phyloP scores from a whole-genome alignment of 169 alveolate species.

The Plasmodium malariae region DNA sequence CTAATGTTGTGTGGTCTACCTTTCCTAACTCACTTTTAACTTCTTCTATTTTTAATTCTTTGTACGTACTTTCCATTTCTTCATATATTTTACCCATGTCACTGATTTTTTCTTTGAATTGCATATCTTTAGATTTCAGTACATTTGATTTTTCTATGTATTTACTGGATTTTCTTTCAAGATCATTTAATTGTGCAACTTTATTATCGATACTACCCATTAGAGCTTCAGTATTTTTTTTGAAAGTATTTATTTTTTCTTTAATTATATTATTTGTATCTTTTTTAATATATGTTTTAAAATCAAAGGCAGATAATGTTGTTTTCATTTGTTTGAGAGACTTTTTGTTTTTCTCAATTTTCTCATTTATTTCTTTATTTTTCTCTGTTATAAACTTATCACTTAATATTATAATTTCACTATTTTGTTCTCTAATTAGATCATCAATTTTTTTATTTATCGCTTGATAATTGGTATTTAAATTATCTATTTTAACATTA shows the following conservation, averaged over 20 bases:
- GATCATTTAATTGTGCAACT: background rate
- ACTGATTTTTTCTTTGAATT: background rate
- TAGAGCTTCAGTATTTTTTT: background rate
- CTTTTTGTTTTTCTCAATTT: background rate
- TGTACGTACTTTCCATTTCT: background rate
- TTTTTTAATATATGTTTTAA: background rate
- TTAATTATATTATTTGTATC: slow-evolving; percentile 3
- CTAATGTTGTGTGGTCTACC: background rate
- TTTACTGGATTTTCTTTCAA: background rate
- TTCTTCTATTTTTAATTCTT: background rate
- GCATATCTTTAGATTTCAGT: background rate
- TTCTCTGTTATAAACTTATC: background rate
- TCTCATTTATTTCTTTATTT: background rate
- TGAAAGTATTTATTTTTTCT: background rate
- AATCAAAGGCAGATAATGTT: background rate
- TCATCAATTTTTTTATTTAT: background rate
- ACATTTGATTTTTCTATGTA: background rate
- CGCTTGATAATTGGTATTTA: slow-evolving; percentile 6
- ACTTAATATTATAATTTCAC: background rate
- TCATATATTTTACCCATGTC: background rate
- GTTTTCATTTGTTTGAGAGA: background rate
- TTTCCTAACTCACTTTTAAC: background rate
- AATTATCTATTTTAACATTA: background rate
- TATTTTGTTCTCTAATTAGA: background rate
- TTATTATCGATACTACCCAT: background rate